Evolutionary conservation across 75 land plant genomes (phyloP), one percentile per base, ranked within the genome.

Genomic region (Isoetes taiwanensis): DNA sequence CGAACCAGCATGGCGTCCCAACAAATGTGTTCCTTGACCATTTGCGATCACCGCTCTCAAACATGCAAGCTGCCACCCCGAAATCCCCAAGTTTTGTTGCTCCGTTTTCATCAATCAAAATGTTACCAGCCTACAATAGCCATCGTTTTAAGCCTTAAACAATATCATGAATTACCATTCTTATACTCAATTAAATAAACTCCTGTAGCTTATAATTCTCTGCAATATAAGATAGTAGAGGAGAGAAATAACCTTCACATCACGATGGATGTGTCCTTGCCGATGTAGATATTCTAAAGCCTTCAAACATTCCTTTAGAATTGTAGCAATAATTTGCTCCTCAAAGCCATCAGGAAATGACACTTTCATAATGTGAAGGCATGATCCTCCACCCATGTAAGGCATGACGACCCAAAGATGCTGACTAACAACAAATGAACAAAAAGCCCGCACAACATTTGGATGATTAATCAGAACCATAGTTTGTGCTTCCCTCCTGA

Each of bases 31-130:
- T 86, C 60, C 97, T 79, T 26, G 95, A 67, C 19, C 97, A 77
- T 62, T 91, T 94, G 25, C 97, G 64, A 67, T 91, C 97, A 27
- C 97, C 97, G 53, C 82, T 70, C 39, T 91, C 97, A 81, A 87
- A 91, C 97, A 91, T 86, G 73, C 87, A 86, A 42, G 97, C 97
- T 39, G 97, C 76, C 12, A 91, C 97, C 34, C 97, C 97, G 69
- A 91, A 91, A 61, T 91, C 97, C 30, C 85, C 95, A 38, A 91
- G 65, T 68, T 91, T 91, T 2, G 87, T 75, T 19, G 80, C 72
- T 63, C 97, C 97, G 57, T 75, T 72, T 40, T 70, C 63, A 71
- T 84, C 85, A 70, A 91, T 50, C 19, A 91, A 57, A 25, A 91
- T 91, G 66, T 91, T 91, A 34, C 97, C 97, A 66, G 97, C 88